A percentile compares a stretch with the other conserved stretches of the same genome.
Evolutionary conservation across 306 rosid species (phyloP).

Genomic region (Trifolium pratense): DNA sequence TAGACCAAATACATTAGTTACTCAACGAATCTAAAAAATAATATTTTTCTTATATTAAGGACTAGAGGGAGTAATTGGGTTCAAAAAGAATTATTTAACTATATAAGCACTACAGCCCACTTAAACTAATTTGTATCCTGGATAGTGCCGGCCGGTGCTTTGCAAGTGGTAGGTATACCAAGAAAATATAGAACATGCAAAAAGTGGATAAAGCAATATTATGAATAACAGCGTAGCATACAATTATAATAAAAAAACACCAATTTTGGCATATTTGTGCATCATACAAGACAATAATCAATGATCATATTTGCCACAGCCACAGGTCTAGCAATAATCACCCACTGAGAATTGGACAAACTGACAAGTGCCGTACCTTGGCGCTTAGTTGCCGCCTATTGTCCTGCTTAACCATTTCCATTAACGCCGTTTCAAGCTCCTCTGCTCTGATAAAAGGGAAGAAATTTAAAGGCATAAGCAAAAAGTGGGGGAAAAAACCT

Average conservation of each 20-base stretch:
- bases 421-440: constrained; percentile 96
- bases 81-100: constrained; percentile 15
- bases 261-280: constrained; percentile 5
- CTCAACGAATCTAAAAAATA: too few species aligned
- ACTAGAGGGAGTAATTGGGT: neutral
- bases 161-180: neutral
- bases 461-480: constrained; percentile 34
- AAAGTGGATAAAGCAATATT: neutral
- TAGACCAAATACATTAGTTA: too few species aligned
- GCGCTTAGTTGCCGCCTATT: constrained; percentile 95
- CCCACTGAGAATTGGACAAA: constrained; percentile 14
- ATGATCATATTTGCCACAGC: constrained; percentile 7
- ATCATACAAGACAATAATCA: constrained; percentile 23
- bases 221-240: neutral
- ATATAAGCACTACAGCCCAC: constrained; percentile 7
- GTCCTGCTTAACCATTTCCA: constrained; percentile 98
- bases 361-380: constrained; percentile 59
- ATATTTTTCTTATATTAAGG: too few species aligned
- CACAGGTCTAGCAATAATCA: constrained; percentile 21
- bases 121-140: constrained; percentile 11
- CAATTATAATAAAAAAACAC: neutral
- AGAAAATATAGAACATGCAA: constrained; percentile 12
- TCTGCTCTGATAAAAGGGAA: constrained; percentile 71
- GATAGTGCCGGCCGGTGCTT: neutral
- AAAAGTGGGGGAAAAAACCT: neutral